Evolutionary conservation across 2,329 filamentous ascomycete species (phyloP), one percentile per base, ranked within the genome.

Genomic region (Beauveria asiatica): DNA sequence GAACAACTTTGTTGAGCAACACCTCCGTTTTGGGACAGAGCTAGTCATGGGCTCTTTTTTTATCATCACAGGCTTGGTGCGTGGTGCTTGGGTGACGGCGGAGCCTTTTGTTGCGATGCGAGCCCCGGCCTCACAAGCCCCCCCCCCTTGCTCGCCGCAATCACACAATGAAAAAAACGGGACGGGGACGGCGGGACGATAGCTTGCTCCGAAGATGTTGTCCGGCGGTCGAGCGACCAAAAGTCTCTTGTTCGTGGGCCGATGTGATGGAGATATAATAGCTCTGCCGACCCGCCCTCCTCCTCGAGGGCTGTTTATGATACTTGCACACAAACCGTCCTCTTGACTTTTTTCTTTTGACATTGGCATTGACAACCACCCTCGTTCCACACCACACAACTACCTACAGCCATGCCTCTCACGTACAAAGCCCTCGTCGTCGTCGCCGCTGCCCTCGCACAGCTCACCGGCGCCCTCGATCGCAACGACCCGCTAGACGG

Each of bases 401-500:
- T 17, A 2, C 30, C 51, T 10, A 16, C 42, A 56, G 45, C 39
- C 56, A 64, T 53, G 50, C 60, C 59, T 37, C 48, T 59, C 37
- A 46, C 57, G 1, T 57, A 50, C 9, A 64, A 16, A 45, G 44
- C 61, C 23, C 30, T 60, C 9, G 30, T 60, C 25, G 30, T 33
- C 50, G 30, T 23, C 50, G 27, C 13, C 23, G 57, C 19, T 30
- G 57, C 42, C 27, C 57, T 59, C 42, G 41, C 27, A 1, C 27
- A 11, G 7, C 41, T 53, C 30, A 33, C 30, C 13, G 5, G 25
- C 11, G 57, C 42, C 41, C 7, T 60, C 4, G 57, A 60, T 42
- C 57, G 53, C 50, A 53, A 27, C 50, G 33, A 60, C n/a, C 57
- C 57, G 5, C 57, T 60, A 6, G 57, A 60, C 30, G 50, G 57